Evolutionary conservation across 1,139 yeast species (phyloP), one percentile per base, ranked within the genome.

Genomic region (Nakaseomyces glabratus): DNA sequence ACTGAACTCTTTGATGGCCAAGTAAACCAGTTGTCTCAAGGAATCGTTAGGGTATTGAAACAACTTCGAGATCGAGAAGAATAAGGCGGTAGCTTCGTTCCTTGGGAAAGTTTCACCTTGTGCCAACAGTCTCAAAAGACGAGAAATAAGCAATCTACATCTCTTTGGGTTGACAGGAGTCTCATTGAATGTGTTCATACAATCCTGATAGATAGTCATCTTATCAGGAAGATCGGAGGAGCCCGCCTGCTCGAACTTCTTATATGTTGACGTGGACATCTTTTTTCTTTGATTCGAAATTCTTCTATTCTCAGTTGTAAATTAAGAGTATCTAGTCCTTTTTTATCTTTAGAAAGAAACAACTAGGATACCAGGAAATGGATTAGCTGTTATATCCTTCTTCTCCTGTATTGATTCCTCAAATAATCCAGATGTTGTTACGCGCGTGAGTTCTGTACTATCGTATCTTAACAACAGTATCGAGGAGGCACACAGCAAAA

Each of bases 141-240:
- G 71, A 25, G 71, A 60, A 43, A 72, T 62, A 60, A 77, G 73
- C 44, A 68, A 62, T 50, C 98, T 82, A 57, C 95, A 85, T 61
- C 80, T 81, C 50, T 77, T 80, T 21, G 96, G 84, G 51, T 82
- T 81, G 41, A 88, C 81, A 12, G 95, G 95, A 29, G 93, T 73
- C 45, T 90, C 85, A 64, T 88, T 88, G 71, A 90, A 93, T 44
- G 84, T 90, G 49, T 84, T 84, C 51, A 85, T 68, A 65, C 97
- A 88, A 60, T 88, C 95, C 63, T 90, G 99, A 60, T 82, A 88
- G 46, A 93, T 90, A 8, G 95, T 81, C 97, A 90, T 90, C 63
- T 86, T 86, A 63, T 90, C 98, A 41, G 95, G 93, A 45, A 71
- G 60, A 20, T 65, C 61, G 35, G 77, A 80, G 38, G 76, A 65